Conservation (phyloP, 2,329 filamentous ascomycete species). For the Aspergillus sp. region DNA sequence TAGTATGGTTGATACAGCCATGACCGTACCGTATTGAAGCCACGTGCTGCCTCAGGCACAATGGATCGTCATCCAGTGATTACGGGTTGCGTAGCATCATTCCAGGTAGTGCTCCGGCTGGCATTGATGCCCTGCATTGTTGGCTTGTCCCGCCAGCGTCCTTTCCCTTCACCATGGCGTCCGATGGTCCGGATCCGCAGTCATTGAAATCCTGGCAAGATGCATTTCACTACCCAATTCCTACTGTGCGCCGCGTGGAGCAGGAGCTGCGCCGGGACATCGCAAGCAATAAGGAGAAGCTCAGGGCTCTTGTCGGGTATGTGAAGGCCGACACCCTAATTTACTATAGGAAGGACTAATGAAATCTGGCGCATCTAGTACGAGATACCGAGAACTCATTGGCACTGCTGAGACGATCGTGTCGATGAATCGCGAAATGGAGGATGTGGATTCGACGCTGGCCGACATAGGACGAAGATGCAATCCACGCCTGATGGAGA, state of each 20-base stretch:
- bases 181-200: constrained; percentile 58
- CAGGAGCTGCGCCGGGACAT: constrained; percentile 64
- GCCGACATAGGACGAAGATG: constrained; percentile 73
- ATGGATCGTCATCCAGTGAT: constrained; percentile 7
- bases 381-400: constrained; percentile 82
- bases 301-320: constrained; percentile 67
- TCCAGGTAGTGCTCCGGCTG: background rate
- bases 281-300: constrained; percentile 64
- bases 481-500: constrained; percentile 69
- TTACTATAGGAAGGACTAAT: constrained; percentile 7
- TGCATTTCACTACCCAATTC: constrained; percentile 66
- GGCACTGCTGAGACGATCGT: constrained; percentile 94
- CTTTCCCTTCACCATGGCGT: constrained; percentile 47
- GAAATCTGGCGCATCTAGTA: constrained; percentile 40
- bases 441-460: constrained; percentile 70
- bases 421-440: constrained; percentile 78
- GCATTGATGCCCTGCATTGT: constrained; percentile 5
- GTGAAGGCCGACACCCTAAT: constrained; percentile 19
- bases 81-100: constrained; percentile 10
- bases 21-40: constrained; percentile 6
- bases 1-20: constrained; percentile 11
- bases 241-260: constrained; percentile 63
- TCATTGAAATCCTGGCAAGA: constrained; percentile 65
- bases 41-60: constrained; percentile 26
- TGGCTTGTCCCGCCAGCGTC: constrained; percentile 14